These are phyloP conservation scores for Calophaca sinica DNA, from an alignment of 306 rosid genomes.

Conservation along the genomic window DNA sequence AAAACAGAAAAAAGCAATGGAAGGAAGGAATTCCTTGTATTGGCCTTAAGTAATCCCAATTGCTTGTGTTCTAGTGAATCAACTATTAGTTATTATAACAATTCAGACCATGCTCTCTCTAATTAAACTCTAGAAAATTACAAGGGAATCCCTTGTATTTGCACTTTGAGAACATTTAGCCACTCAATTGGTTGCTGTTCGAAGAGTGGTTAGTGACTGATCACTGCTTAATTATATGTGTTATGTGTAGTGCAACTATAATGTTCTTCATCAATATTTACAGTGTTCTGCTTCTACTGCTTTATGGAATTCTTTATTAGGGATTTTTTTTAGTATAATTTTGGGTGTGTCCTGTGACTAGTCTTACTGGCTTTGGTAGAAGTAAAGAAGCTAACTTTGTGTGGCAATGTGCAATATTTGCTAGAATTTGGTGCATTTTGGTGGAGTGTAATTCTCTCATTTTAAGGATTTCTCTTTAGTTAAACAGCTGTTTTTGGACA, in stretches of 20 bases:
- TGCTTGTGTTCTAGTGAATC: not conserved
- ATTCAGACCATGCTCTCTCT: not conserved
- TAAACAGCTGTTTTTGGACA: too few species aligned
- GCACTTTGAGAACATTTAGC: conserved; percentile 7
- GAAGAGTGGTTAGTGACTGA: not conserved
- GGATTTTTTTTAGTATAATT: not conserved
- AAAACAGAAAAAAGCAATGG: too few species aligned
- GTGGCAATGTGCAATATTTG: too few species aligned
- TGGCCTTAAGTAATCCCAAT: not conserved
- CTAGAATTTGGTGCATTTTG: too few species aligned
- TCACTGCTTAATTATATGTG: conserved; percentile 5
- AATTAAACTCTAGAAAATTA: not conserved
- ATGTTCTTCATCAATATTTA: not conserved
- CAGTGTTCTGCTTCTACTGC: not conserved
- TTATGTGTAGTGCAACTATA: not conserved
- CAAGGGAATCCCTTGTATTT: not conserved
- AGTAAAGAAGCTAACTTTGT: too few species aligned
- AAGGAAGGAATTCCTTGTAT: not conserved
- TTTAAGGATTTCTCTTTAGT: too few species aligned
- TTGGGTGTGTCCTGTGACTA: not conserved
- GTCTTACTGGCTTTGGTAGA: too few species aligned
- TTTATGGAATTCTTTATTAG: not conserved
- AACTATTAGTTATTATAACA: not conserved
- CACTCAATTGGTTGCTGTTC: not conserved
- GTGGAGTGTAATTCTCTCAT: too few species aligned